Evolutionary conservation across 2,329 filamentous ascomycete genomes (phyloP), one percentile per base, ranked within the genome.

Genomic region (Thermothelomyces thermophilus): DNA sequence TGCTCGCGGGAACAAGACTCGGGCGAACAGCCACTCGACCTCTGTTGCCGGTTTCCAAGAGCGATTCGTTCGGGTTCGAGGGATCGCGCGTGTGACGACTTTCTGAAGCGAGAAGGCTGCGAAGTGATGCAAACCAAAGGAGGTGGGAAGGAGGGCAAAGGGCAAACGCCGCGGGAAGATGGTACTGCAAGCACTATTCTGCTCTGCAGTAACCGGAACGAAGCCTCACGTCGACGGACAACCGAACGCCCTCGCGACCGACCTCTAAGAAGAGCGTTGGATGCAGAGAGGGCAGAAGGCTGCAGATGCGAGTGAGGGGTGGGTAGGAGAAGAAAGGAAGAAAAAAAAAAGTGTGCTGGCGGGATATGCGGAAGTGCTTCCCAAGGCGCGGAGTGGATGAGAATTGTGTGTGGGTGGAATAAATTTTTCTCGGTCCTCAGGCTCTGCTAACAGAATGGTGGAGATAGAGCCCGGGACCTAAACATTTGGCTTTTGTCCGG

Each of bases 341-440:
- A 40, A 37, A 52, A 50, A 56, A 56, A 52, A 57, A 56, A 56
- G 51, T 55, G 50, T 54, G 53, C 48, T 46, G 50, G 54, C 13
- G 48, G 48, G 53, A 48, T 46, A 54, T 37, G 46, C 43, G 39
- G 50, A 51, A 48, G 51, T 57, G 52, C 46, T 56, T 58, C 52
- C 55, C 55, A 56, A 55, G 52, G 46, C 50, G 52, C 20, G 50
- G 51, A 49, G 53, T 52, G 48, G 60, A 47, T 46, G 35, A 55
- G 55, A 56, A 52, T 67, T 69, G 62, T 68, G 63, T 67, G 66
- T 41, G 46, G 20, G 44, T 40, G 30, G 61, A 68, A 68, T 66
- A 68, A 69, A 69, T 67, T 69, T 69, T 70, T 66, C 61, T 63
- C 54, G 55, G 60, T 31, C 59, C 60, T 52, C 46, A 52, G 52